Evolutionary conservation across 164 flowering plant genomes (phyloP).

Genomic region (Aristolochia fimbriata): DNA sequence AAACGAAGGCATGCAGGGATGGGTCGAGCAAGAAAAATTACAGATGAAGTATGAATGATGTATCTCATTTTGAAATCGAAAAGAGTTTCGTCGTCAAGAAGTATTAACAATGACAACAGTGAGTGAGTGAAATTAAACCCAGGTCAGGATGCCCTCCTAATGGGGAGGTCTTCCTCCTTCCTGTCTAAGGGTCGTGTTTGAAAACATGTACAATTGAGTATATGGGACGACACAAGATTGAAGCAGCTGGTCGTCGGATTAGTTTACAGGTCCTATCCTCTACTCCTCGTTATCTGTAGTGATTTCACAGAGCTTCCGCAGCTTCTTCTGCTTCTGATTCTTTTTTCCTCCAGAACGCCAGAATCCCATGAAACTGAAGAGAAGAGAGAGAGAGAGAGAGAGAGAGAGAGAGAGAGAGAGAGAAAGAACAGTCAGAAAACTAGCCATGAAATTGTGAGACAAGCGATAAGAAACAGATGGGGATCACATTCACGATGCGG

Average conservation of each 20-base stretch:
- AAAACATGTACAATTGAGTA: too few species aligned
- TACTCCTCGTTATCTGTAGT: neutral
- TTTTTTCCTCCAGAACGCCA: slow-evolving; percentile 1
- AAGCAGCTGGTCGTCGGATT: neutral
- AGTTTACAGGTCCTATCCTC: neutral
- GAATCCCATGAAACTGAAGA: neutral
- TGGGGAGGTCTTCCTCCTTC: too few species aligned
- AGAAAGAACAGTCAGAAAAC: neutral
- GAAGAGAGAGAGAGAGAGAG: neutral
- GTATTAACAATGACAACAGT: too few species aligned
- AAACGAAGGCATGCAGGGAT: too few species aligned
- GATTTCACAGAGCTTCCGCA: neutral
- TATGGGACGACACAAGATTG: too few species aligned
- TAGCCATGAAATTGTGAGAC: neutral
- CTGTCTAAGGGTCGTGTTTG: neutral
- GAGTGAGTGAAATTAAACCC: too few species aligned
- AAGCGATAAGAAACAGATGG: neutral
- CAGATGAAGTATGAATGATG: too few species aligned
- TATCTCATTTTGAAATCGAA: too few species aligned
- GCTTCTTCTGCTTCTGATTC: neutral
- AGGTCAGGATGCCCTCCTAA: too few species aligned
- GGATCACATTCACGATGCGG: too few species aligned
- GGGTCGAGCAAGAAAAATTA: too few species aligned
- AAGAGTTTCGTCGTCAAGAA: too few species aligned
- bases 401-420: neutral